Conservation (phyloP, 768 basidiomycete species). For the Mycena leptocephala region DNA sequence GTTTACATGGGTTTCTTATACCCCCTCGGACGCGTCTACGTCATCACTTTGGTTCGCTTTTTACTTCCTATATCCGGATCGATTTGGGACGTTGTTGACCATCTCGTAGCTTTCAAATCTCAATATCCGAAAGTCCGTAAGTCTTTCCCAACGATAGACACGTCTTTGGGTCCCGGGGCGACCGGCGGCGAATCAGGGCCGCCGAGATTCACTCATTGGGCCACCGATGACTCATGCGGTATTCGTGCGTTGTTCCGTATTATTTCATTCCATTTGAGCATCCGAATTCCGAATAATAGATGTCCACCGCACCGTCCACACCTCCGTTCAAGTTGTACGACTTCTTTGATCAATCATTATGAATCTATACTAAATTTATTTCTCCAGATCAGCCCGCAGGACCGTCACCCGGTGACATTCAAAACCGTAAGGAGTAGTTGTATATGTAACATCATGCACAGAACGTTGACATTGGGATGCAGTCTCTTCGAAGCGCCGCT, state of each 20-base stretch:
- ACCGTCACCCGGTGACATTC: neutral
- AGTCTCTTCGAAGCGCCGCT: neutral
- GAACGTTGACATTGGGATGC: neutral
- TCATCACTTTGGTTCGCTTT: constrained; percentile 1
- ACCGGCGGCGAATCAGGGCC: neutral
- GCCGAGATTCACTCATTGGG: neutral
- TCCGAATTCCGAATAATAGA: neutral
- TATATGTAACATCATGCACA: neutral
- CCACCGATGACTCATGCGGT: neutral
- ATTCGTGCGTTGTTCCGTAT: constrained; percentile 6
- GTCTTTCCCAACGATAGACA: neutral
- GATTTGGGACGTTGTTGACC: neutral
- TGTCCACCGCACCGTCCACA: neutral
- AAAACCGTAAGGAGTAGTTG: neutral
- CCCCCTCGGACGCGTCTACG: neutral
- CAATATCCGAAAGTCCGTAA: neutral
- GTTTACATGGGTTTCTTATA: neutral
- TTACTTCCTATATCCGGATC: neutral
- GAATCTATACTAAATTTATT: neutral
- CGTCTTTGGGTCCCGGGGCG: neutral
- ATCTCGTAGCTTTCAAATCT: constrained; percentile 4
- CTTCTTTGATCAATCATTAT: neutral
- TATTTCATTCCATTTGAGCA: neutral
- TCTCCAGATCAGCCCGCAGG: neutral
- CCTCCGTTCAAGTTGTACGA: neutral